Evolutionary conservation across 768 basidiomycete genomes (phyloP), one percentile per base, ranked within the genome.

Genomic region (Ramaria rubella): DNA sequence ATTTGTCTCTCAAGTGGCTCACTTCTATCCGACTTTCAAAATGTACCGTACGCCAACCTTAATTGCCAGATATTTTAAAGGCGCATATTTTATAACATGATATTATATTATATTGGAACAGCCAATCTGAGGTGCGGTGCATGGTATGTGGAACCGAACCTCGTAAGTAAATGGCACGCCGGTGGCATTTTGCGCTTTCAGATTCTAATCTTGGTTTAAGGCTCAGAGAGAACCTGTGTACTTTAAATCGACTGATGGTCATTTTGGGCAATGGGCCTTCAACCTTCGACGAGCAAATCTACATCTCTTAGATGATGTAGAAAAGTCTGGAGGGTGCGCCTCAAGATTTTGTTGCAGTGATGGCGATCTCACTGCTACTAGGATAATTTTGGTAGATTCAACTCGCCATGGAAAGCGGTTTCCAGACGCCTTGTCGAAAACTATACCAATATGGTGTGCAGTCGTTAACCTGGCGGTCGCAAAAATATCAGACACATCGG

Each of bases 111-210:
- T 40, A 12, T 21, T 19, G 30, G 23, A 33, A 33, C 65, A 89
- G 92, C 95, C 3, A 98, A 98, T 67, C 78, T 94, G 64, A 81
- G 95, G 23, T 96, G 94, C 64, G 95, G 95, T 3, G 86, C 86
- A 6, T 98, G 94, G 94, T 97, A 96, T 68, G 82, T 86, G 5
- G 78, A 92, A 62, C 89, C 92, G 19, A 58, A 63, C 6, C 77
- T 84, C 55, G 84, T 83, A 65, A 64, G 77, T 63, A 33, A 50
- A 14, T 31, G n/a, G 29, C 26, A 27, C 30, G 52, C 50, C 29
- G 55, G 57, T 53, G 44, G 45, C 52, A 27, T 42, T 59, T 49
- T 33, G 44, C 62, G 14, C 63, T 62, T 27, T 57, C 45, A 57
- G 55, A 17, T 65, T 61, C 55, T 23, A 2, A 8, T 8, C 17